phyloP scores from a whole-genome alignment of 2,329 filamentous ascomycete species.

The Trichoderma guizhouense region DNA sequence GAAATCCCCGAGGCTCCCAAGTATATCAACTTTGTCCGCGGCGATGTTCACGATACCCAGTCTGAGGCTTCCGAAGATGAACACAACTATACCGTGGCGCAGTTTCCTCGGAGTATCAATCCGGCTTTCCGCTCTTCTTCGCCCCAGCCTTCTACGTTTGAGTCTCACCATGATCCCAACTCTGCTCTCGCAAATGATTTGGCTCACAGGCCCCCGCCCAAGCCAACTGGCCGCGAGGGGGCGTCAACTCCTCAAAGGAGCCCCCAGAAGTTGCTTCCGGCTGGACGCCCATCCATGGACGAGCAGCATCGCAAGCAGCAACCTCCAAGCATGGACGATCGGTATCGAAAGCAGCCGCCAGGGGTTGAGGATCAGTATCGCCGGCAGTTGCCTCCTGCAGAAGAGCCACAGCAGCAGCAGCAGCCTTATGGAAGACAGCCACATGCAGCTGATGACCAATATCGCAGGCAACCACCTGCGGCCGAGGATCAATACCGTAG shows the following conservation, averaged over 20 bases:
- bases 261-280: conserved; percentile 18
- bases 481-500: conserved; percentile 11
- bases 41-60: conserved; percentile 74
- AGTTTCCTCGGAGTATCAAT: conserved; percentile 93
- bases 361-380: conserved; percentile 22
- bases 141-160: conserved; percentile 87
- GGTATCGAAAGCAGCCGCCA: conserved; percentile 13
- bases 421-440: conserved; percentile 16
- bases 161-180: conserved; percentile 86
- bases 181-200: conserved; percentile 68
- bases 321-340: conserved; percentile 1
- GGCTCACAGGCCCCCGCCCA: conserved; percentile 51
- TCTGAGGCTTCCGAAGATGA: conserved; percentile 86
- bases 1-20: conserved; percentile 96
- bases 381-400: background rate
- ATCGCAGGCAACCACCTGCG: conserved; percentile 1
- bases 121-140: conserved; percentile 94
- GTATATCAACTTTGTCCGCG: conserved; percentile 98
- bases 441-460: conserved; percentile 5
- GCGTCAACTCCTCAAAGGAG: conserved; percentile 51
- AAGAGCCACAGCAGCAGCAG: conserved; percentile 5
- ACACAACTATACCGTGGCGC: conserved; percentile 80
- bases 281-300: conserved; percentile 20
- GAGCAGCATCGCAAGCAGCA: conserved; percentile 25
- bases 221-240: conserved; percentile 48